phyloP scores from a whole-genome alignment of 1,139 yeast species.

The Debaryomycetaceae sp. region DNA sequence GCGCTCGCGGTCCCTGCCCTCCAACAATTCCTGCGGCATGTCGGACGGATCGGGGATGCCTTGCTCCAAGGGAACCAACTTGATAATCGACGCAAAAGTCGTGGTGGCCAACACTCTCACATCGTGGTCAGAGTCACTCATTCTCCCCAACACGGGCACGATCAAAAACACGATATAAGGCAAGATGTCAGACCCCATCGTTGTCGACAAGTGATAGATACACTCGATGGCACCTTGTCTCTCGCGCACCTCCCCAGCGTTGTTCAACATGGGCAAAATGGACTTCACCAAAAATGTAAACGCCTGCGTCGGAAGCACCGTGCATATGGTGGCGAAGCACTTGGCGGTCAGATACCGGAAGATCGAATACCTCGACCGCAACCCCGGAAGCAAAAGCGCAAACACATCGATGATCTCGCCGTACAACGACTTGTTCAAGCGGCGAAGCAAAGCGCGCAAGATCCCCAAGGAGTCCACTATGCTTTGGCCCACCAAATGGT shows the following conservation, averaged over 20 bases:
- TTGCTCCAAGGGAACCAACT: constrained; percentile 92
- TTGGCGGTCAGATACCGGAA: constrained; percentile 88
- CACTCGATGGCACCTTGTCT: constrained; percentile 96
- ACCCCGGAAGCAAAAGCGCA: constrained; percentile 54
- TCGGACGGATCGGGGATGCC: constrained; percentile 97
- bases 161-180: constrained; percentile 95
- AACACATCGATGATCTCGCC: constrained; percentile 43
- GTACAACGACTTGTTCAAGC: constrained; percentile 48
- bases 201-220: constrained; percentile 73
- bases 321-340: constrained; percentile 78
- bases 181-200: constrained; percentile 84
- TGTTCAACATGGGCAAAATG: constrained; percentile 75
- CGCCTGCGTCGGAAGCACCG: constrained; percentile 66
- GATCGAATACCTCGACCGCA: constrained; percentile 70
- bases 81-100: constrained; percentile 93
- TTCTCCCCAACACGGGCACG: constrained; percentile 94
- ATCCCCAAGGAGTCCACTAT: constrained; percentile 86
- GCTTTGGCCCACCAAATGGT: constrained; percentile 64
- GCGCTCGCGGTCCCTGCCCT: constrained; percentile 90
- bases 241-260: constrained; percentile 68
- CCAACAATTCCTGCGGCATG: constrained; percentile 78
- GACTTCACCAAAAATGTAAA: constrained; percentile 77
- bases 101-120: constrained; percentile 91
- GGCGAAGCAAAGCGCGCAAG: constrained; percentile 68
- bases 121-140: constrained; percentile 93